Conservation (phyloP, 1,139 yeast genomes). For the Pneumocystis oryctolagi region DNA sequence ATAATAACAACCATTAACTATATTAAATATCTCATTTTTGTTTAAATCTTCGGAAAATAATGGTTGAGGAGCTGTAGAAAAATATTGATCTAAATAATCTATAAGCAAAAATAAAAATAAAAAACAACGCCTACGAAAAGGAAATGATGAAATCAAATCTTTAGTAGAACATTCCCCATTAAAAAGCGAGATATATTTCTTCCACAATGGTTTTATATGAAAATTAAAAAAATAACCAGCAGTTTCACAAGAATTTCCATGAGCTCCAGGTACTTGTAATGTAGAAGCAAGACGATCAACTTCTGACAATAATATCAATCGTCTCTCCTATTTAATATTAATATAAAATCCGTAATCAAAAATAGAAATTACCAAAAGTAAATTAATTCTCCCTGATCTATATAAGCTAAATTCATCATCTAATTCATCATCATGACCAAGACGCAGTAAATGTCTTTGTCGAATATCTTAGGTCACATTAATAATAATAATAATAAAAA, state of each 20-base stretch:
- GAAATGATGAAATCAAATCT: neutral
- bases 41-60: slow-evolving; percentile 7
- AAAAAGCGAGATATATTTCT: slow-evolving; percentile 13
- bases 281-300: slow-evolving; percentile 26
- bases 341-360: neutral
- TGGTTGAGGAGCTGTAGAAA: slow-evolving; percentile 14
- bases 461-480: slow-evolving; percentile 15
- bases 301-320: slow-evolving; percentile 19
- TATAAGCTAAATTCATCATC: neutral
- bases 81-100: slow-evolving; percentile 18
- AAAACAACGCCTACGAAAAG: neutral
- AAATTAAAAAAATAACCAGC: slow-evolving; percentile 28
- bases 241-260: slow-evolving; percentile 32
- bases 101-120: neutral
- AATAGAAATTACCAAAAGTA: neutral
- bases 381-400: slow-evolving; percentile 6
- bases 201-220: slow-evolving; percentile 27
- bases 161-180: slow-evolving; percentile 7
- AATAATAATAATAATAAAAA: neutral
- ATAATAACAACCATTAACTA: slow-evolving; percentile 14
- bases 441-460: slow-evolving; percentile 19
- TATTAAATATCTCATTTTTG: slow-evolving; percentile 9
- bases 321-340: slow-evolving; percentile 8
- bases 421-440: slow-evolving; percentile 18
- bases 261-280: slow-evolving; percentile 30